Base-by-base conservation (phyloP, 805 yeast species). In the Wickerhamiella shivajii region DNA sequence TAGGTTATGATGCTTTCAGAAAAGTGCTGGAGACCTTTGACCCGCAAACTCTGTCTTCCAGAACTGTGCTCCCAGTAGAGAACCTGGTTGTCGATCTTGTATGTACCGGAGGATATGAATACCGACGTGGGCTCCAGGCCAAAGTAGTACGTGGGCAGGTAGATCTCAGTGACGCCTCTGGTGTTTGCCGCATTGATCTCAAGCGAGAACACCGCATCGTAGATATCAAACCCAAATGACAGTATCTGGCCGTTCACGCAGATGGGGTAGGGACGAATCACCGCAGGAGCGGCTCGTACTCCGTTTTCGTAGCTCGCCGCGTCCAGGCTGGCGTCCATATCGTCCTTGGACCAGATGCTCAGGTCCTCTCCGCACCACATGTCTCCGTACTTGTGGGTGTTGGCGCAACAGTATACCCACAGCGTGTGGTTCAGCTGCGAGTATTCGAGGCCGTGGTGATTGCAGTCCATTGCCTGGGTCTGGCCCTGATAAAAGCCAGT, bases 311-410 rank as follows among this genome's bases (percentile, higher is more conserved):
- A 12, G 29, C 17, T 26, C 2, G 17, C 27, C 5, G 31, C 34
- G 13, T 33, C 25, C 13, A 28, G 15, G 11, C 12, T 17, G 6
- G 31, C 33, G 17, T 30, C 32, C 11, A 13, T 20, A 19, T 45
- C 46, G 33, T 53, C 56, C 25, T 24, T 55, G 2, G 90, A 76
- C 77, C 77, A 87, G 37, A 87, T 68, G 1, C 95, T 79, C 51
- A 87, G 75, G 54, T 87, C 97, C 50, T 87, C 98, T 44, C 83
- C 74, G 47, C 87, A 87, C 93, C 96, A 87, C 17, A 66, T 52
- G 54, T 87, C 98, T 0, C 98, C 98, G 75, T 79, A 74, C 49
- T 68, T 58, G 55, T 90, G 93, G 21, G 71, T 59, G 50, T 85
- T 87, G 26, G 61, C 57, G 5, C 75, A 61, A 22, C 78, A 67